Conservation (phyloP, 2,329 filamentous ascomycete species). For the Dactylellina haptotyla region DNA sequence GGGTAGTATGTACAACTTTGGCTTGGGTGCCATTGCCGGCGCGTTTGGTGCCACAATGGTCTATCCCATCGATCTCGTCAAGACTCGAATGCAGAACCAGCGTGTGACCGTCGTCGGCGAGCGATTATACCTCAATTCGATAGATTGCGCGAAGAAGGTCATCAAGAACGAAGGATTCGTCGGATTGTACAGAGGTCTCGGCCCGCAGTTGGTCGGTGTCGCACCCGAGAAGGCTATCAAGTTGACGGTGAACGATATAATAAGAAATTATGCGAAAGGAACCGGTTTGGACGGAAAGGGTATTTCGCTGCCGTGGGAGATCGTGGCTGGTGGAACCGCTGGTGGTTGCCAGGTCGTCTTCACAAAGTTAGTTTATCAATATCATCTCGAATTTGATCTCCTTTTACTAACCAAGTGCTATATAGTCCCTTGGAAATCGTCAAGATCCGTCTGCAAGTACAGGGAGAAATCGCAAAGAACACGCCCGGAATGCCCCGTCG, state of each 20-base stretch:
- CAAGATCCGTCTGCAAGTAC: conserved; percentile 97
- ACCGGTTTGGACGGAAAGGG: conserved; percentile 59
- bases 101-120: conserved; percentile 82
- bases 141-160: conserved; percentile 94
- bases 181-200: conserved; percentile 91
- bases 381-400: background rate
- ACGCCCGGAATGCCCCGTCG: conserved; percentile 80
- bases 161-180: conserved; percentile 88
- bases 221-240: conserved; percentile 99
- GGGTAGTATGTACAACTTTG: conserved; percentile 80
- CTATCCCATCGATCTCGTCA: conserved; percentile 97
- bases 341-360: conserved; percentile 88
- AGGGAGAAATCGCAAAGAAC: conserved; percentile 92
- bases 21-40: conserved; percentile 85
- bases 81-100: conserved; percentile 99
- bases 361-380: conserved; percentile 67
- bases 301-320: conserved; percentile 77
- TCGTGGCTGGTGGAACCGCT: conserved; percentile 86
- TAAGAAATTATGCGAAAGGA: conserved; percentile 77
- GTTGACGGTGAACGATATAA: conserved; percentile 95
- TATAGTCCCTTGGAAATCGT: conserved; percentile 97
- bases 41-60: conserved; percentile 99
- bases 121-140: conserved; percentile 92
- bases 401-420: background rate
- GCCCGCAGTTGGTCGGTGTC: conserved; percentile 95